phyloP scores from a whole-genome alignment of 192 early-diverging fungal genomes.

The Dissophora ornata region DNA sequence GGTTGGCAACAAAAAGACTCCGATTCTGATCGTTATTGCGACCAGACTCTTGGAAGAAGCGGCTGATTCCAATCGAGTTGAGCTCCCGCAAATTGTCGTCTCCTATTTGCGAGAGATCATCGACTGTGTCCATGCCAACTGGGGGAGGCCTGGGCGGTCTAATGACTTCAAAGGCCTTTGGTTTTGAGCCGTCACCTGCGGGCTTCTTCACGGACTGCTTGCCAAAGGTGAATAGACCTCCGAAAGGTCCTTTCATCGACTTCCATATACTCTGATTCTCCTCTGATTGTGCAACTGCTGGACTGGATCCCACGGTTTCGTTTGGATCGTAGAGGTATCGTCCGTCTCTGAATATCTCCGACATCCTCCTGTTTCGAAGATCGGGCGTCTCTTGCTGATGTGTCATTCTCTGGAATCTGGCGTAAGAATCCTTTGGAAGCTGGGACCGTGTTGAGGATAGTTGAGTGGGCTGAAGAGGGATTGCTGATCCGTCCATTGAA shows the following conservation, averaged over 20 bases:
- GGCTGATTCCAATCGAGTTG: conserved; percentile 44
- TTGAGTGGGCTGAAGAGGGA: conserved; percentile 42
- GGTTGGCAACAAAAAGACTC: conserved; percentile 45
- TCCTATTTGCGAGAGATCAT: conserved; percentile 21
- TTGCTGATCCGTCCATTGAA: conserved; percentile 22
- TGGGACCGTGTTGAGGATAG: conserved; percentile 26
- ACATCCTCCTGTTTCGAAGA: conserved; percentile 35
- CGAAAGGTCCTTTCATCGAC: conserved; percentile 24
- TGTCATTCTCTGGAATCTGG: conserved; percentile 35
- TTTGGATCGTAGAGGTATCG: conserved; percentile 35
- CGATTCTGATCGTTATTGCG: conserved; percentile 28
- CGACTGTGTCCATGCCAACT: conserved; percentile 8
- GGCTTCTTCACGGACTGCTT: conserved; percentile 10
- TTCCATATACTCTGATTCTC: conserved; percentile 18
- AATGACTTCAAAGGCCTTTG: conserved; percentile 52
- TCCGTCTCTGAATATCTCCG: conserved; percentile 49
- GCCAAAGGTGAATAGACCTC: conserved; percentile 16
- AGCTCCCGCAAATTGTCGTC: conserved; percentile 41
- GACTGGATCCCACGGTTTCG: not conserved
- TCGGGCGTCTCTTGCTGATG: conserved; percentile 34
- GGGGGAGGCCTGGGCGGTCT: conserved; percentile 27
- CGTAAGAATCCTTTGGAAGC: conserved; percentile 30
- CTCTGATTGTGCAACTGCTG: not conserved
- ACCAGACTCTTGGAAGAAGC: conserved; percentile 52
- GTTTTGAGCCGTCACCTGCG: conserved; percentile 22